Evolutionary conservation across 192 early-diverging fungal genomes (phyloP), one percentile per base, ranked within the genome.

Genomic region (Phlyctochytrium arcticum): DNA sequence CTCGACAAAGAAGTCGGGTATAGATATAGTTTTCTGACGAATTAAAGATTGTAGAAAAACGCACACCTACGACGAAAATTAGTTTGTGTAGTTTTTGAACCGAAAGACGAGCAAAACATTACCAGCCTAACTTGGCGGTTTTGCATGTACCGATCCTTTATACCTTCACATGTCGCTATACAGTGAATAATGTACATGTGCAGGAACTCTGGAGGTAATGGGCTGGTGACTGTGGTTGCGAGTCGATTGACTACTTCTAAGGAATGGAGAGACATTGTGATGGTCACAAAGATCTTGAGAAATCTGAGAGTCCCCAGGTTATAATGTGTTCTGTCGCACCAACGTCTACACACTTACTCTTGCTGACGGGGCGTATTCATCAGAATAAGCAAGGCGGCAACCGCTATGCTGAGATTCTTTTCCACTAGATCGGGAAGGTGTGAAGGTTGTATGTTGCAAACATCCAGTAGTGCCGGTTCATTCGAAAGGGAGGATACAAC

Each of bases 381-480:
- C 24, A 81, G 63, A 27, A 64, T 54, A 30, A 67, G 39, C 3
- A 81, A 51, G 15, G 61, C 53, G 35, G 74, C 72, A 15, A 62
- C 54, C 5, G 77, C 77, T 17, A 81, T 31, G 8, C 49, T 71
- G 24, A 71, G 74, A 50, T 81, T 81, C 60, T 69, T 74, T 47
- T 81, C 77, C 33, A 79, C 68, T 26, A 81, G 59, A 32, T 69
- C 56, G 12, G 77, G 72, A 21, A 81, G 56, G 26, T 35, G 44
- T 36, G 60, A 65, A 5, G 75, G 56, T n/a, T n/a, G n/a, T n/a
- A n/a, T n/a, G n/a, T n/a, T n/a, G n/a, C n/a, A n/a, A n/a, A n/a
- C n/a, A n/a, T n/a, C n/a, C n/a, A n/a, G n/a, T n/a, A n/a, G n/a
- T n/a, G n/a, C n/a, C n/a, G n/a, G n/a, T n/a, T n/a, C n/a, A n/a